Conservation (phyloP, 2,329 filamentous ascomycete species). For the Cytospora piceicola region DNA sequence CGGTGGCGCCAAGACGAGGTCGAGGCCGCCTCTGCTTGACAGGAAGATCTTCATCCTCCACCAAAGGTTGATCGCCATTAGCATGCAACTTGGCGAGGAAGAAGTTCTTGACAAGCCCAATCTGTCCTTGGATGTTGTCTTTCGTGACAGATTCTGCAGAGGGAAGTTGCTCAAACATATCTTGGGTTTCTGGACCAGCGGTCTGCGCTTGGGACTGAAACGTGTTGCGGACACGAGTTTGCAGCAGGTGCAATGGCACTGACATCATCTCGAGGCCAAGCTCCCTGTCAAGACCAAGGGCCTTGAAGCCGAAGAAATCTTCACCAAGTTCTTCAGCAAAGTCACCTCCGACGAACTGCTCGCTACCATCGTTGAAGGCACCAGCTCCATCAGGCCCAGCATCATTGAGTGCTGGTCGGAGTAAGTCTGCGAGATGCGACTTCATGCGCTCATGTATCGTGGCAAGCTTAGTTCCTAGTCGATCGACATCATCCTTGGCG, state of each 20-base stretch:
- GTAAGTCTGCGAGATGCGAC: conserved; percentile 84
- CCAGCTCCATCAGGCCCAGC: conserved; percentile 81
- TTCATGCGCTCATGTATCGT: conserved; percentile 96
- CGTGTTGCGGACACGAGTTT: conserved; percentile 84
- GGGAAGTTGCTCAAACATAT: conserved; percentile 69
- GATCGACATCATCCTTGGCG: conserved; percentile 90
- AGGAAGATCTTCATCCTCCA: conserved; percentile 94
- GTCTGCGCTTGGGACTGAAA: conserved; percentile 75
- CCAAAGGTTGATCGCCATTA: conserved; percentile 77
- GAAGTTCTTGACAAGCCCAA: conserved; percentile 88
- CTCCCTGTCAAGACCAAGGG: conserved; percentile 88
- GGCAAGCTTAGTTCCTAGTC: conserved; percentile 75
- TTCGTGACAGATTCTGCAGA: conserved; percentile 77
- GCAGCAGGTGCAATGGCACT: conserved; percentile 90
- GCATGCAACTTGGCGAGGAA: conserved; percentile 87
- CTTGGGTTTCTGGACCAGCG: conserved; percentile 59
- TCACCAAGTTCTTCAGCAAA: conserved; percentile 98
- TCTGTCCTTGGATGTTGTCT: conserved; percentile 77
- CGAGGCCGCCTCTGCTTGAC: conserved; percentile 81
- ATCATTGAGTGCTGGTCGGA: conserved; percentile 86
- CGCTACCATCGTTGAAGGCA: conserved; percentile 94
- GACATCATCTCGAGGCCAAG: conserved; percentile 86
- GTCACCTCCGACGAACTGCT: conserved; percentile 94
- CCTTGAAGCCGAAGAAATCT: conserved; percentile 98
- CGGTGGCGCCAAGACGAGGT: conserved; percentile 69